Evolutionary conservation across 371 early-diverging fungal species (phyloP).

Genomic region (Syncephalis fuscata): DNA sequence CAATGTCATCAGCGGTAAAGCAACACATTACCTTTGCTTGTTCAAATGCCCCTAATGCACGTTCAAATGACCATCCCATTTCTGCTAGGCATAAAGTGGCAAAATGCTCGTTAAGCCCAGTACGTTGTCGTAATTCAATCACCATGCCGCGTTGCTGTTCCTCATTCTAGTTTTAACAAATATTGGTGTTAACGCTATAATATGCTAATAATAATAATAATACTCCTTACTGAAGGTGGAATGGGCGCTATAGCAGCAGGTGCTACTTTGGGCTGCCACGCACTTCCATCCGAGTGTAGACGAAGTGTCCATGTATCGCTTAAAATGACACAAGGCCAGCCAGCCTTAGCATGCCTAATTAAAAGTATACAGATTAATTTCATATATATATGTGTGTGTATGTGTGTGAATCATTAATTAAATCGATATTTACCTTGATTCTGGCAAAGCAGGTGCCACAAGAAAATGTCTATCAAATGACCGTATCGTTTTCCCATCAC

Average conservation of each 20-base stretch:
- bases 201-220: neutral
- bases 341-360: neutral
- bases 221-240: neutral
- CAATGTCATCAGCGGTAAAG: no score
- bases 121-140: neutral
- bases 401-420: neutral
- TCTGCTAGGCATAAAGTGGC: neutral
- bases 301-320: neutral
- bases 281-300: neutral
- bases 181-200: neutral
- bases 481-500: neutral
- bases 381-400: neutral
- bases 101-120: neutral
- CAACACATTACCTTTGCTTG: neutral
- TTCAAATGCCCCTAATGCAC: neutral
- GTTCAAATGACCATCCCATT: neutral
- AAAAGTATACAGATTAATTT: neutral
- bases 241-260: neutral
- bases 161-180: neutral
- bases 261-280: neutral
- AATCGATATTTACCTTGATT: neutral
- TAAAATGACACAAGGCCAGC: neutral
- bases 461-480: slow-evolving; percentile 1
- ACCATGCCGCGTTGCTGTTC: neutral
- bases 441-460: neutral